Evolutionary conservation across 306 rosid genomes (phyloP).

Genomic region (Erythrophleum fordii): DNA sequence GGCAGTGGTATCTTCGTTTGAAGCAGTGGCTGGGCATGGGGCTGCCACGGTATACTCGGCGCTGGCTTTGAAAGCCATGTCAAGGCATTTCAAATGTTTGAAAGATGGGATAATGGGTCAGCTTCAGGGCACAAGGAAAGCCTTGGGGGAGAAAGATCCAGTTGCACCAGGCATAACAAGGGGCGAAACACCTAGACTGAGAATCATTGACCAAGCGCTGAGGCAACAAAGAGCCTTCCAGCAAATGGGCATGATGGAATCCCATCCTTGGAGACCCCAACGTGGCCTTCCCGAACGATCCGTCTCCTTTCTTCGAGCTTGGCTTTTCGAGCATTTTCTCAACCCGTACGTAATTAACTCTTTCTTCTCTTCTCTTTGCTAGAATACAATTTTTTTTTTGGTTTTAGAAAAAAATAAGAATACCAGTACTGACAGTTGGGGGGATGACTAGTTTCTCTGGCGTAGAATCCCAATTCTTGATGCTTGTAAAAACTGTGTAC

Average conservation of each 20-base stretch:
- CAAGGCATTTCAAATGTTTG: conserved; percentile 74
- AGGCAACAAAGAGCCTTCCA: conserved; percentile 86
- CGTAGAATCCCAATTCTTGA: conserved; percentile 49
- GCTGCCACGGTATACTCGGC: conserved; percentile 81
- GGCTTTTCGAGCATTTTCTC: conserved; percentile 99
- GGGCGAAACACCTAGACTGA: conserved; percentile 90
- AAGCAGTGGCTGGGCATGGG: conserved; percentile 74
- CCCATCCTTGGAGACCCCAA: conserved; percentile 97
- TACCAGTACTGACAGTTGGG: too few species aligned
- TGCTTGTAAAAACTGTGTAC: conserved; percentile 2
- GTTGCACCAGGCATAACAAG: conserved; percentile 67
- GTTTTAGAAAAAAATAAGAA: too few species aligned
- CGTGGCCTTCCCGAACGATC: conserved; percentile 97
- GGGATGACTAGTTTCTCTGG: neutral
- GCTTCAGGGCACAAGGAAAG: conserved; percentile 62
- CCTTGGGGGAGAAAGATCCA: conserved; percentile 84
- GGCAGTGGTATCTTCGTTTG: conserved; percentile 73
- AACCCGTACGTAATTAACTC: conserved; percentile 68
- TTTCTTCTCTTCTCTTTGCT: too few species aligned
- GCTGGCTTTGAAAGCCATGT: conserved; percentile 85
- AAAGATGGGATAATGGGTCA: conserved; percentile 78
- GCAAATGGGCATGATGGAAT: conserved; percentile 88
- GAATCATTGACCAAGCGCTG: conserved; percentile 69
- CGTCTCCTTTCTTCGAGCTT: conserved; percentile 86
- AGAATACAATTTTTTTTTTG: too few species aligned